Percentiles rank a stretch among this genome's conserved stretches.
Evolutionary conservation across 306 rosid genomes (phyloP).

Genomic region (Begonia fuchsioides): DNA sequence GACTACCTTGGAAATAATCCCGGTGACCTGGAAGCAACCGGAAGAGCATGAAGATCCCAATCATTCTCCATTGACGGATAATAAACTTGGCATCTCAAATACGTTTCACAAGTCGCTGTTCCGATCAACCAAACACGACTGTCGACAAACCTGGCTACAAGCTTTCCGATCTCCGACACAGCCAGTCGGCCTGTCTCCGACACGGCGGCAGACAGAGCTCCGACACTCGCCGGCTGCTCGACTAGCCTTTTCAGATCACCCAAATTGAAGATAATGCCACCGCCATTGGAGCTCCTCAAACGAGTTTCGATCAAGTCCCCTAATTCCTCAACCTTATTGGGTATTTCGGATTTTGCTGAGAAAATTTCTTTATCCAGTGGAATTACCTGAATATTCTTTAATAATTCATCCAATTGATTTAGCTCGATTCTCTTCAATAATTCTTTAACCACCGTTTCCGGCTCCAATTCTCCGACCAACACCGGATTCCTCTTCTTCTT

Average conservation of each 20-base stretch:
- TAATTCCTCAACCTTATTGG: constrained; percentile 42
- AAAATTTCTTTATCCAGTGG: constrained; percentile 53
- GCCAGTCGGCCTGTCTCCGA: constrained; percentile 65
- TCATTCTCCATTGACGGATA: constrained; percentile 90
- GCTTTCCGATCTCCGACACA: constrained; percentile 60
- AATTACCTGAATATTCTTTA: constrained; percentile 15
- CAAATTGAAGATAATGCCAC: constrained; percentile 53
- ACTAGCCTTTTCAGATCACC: constrained; percentile 90
- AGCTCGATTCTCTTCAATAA: constrained; percentile 19
- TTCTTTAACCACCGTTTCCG: constrained; percentile 57
- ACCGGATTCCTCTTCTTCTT: constrained; percentile 73
- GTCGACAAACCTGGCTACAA: constrained; percentile 35
- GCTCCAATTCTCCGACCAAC: constrained; percentile 81
- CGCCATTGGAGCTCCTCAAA: constrained; percentile 12
- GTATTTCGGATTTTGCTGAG: constrained; percentile 31
- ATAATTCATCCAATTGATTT: too few relatives aligned
- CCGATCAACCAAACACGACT: constrained; percentile 73
- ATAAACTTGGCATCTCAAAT: constrained; percentile 90
- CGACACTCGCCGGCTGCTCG: constrained; percentile 46
- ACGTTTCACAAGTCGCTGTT: constrained; percentile 92
- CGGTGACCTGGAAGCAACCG: constrained; percentile 53
- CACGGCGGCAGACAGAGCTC: constrained; percentile 24
- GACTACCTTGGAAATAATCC: constrained; percentile 54
- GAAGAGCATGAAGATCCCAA: constrained; percentile 96
- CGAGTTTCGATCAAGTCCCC: constrained; percentile 43